phyloP scores from a whole-genome alignment of 1,284 basidiomycete species.

The Moesziomyces antarcticus region DNA sequence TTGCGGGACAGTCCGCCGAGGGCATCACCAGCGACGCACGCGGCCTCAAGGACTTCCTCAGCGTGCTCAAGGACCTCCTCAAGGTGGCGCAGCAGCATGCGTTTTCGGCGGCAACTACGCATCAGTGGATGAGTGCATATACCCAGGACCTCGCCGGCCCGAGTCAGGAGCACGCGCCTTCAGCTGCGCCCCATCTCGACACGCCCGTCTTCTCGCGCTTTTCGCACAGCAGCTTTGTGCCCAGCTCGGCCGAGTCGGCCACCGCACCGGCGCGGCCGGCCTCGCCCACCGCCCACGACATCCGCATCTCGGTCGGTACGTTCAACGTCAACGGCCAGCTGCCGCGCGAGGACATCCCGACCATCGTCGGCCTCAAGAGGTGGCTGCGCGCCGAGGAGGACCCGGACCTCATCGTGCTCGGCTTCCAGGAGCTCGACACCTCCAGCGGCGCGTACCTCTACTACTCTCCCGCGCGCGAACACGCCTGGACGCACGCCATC shows the following conservation, averaged over 20 bases:
- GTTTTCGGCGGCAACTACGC: conserved; percentile 19
- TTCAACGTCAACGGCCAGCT: conserved; percentile 44
- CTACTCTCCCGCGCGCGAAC: conserved; percentile 45
- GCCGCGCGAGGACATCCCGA: conserved; percentile 18
- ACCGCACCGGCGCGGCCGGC: conserved; percentile 11
- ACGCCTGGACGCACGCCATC: conserved; percentile 32
- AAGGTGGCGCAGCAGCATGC: conserved; percentile 23
- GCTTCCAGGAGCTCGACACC: conserved; percentile 54
- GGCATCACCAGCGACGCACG: conserved; percentile 34
- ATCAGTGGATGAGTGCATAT: conserved; percentile 35
- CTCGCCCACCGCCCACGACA: conserved; percentile 37
- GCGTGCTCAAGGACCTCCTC: conserved; percentile 39
- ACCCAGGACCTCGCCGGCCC: conserved; percentile 17
- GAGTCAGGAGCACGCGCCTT: neutral
- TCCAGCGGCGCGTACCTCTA: conserved; percentile 50
- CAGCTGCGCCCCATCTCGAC: neutral
- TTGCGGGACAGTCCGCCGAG: conserved; percentile 3
- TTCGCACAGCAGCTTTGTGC: conserved; percentile 30
- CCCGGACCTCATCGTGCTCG: conserved; percentile 46
- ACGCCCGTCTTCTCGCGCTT: conserved; percentile 47
- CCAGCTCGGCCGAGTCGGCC: neutral
- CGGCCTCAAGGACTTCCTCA: conserved; percentile 47
- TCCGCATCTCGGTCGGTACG: conserved; percentile 39
- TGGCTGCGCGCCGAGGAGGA: conserved; percentile 48
- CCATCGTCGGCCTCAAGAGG: conserved; percentile 30